phyloP scores from a whole-genome alignment of 2,329 filamentous ascomycete genomes.

The Aschersonia sp. region DNA sequence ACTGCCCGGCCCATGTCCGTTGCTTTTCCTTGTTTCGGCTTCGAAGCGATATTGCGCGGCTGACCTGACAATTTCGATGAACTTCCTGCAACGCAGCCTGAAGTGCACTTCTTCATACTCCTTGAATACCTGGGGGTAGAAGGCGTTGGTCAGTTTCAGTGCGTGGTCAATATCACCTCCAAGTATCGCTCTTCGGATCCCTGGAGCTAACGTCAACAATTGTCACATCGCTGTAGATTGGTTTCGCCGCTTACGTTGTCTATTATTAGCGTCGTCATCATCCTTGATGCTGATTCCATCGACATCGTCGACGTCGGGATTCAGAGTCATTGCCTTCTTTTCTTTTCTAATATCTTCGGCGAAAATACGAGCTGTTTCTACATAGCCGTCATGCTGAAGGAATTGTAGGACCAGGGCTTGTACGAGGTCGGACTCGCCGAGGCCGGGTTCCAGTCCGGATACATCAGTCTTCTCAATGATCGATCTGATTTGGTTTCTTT shows the following conservation, averaged over 20 bases:
- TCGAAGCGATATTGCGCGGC: constrained; percentile 49
- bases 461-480: constrained; percentile 46
- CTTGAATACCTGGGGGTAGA: constrained; percentile 67
- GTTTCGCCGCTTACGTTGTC: constrained; percentile 51
- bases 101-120: constrained; percentile 80
- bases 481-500: constrained; percentile 41
- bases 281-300: constrained; percentile 55
- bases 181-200: constrained; percentile 73
- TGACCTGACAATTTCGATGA: constrained; percentile 82
- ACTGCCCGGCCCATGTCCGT: constrained; percentile 23
- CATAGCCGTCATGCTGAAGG: constrained; percentile 85
- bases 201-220: constrained; percentile 26
- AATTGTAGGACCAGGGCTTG: constrained; percentile 77
- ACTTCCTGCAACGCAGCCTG: constrained; percentile 74
- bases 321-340: constrained; percentile 51
- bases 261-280: constrained; percentile 71
- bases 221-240: no score
- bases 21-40: constrained; percentile 26
- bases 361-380: constrained; percentile 84
- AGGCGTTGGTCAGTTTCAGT: constrained; percentile 62
- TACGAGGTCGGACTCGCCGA: constrained; percentile 63
- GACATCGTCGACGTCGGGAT: constrained; percentile 30
- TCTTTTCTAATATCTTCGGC: constrained; percentile 65
- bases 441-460: constrained; percentile 43
- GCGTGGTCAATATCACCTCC: constrained; percentile 87